phyloP scores from a whole-genome alignment of 2,329 filamentous ascomycete species.

The Claviceps fusiformis region DNA sequence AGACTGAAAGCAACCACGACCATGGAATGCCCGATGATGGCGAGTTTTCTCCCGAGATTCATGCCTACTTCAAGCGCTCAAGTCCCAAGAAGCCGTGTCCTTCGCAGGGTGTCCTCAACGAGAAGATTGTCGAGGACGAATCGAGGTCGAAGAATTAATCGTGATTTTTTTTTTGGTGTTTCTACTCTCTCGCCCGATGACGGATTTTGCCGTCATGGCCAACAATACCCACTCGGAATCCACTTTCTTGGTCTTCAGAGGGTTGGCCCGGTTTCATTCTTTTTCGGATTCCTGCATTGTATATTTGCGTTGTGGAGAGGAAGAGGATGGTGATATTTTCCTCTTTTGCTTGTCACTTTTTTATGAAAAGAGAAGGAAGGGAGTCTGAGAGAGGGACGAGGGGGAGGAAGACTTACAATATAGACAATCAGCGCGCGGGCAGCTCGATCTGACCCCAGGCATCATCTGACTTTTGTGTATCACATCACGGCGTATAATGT shows the following conservation, averaged over 20 bases:
- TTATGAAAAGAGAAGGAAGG: too few species aligned
- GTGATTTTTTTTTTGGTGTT: not conserved
- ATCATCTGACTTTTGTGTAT: not conserved
- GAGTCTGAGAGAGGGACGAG: too few species aligned
- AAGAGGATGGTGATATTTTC: too few species aligned
- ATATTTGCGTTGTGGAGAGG: not conserved
- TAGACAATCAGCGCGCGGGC: not conserved
- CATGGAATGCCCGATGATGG: constrained; percentile 28
- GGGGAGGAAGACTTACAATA: not conserved
- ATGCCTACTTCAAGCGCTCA: constrained; percentile 38
- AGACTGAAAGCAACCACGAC: constrained; percentile 27
- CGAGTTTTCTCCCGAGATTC: constrained; percentile 39
- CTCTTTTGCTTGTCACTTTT: too few species aligned
- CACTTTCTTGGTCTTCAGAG: too few species aligned
- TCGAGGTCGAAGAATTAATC: not conserved
- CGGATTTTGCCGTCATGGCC: too few species aligned
- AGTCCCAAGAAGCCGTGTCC: constrained; percentile 15
- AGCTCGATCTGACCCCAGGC: not conserved
- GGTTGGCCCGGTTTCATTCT: too few species aligned
- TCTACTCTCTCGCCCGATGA: not conserved
- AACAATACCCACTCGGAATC: not conserved
- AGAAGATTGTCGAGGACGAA: constrained; percentile 13
- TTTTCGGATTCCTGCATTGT: not conserved
- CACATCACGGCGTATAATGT: too few species aligned
- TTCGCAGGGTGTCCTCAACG: constrained; percentile 13